A percentile compares a stretch with the other conserved stretches of the same genome.
Evolutionary conservation across 768 basidiomycete genomes (phyloP).

Genomic region (Auricularia auricula-judae): DNA sequence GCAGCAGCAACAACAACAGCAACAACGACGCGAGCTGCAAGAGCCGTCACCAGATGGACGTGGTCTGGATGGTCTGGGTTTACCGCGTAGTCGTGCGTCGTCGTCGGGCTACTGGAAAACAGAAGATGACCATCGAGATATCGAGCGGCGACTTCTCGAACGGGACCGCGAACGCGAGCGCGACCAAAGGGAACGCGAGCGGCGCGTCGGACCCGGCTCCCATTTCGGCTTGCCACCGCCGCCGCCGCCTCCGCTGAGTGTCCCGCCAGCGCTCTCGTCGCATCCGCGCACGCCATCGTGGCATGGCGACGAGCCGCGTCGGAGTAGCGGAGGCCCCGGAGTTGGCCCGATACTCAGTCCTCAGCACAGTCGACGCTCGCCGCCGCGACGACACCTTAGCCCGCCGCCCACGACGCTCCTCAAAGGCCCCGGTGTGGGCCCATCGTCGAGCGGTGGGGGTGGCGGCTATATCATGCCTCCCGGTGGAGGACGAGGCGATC

Average conservation of each 20-base stretch:
- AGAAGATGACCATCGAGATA: too few relatives aligned
- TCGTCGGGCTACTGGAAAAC: too few relatives aligned
- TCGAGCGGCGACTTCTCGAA: neutral
- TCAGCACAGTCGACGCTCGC: neutral
- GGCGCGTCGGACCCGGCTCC: neutral
- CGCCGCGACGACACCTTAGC: neutral
- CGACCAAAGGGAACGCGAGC: neutral
- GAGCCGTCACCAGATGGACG: too few relatives aligned
- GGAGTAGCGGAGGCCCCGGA: neutral
- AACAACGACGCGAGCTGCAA: too few relatives aligned
- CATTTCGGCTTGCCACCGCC: neutral
- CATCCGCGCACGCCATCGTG: neutral
- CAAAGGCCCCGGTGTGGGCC: neutral
- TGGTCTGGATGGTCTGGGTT: too few relatives aligned
- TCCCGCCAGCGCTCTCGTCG: neutral
- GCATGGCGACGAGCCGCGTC: neutral
- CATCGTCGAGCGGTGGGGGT: neutral
- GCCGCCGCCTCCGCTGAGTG: neutral
- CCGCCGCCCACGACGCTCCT: neutral
- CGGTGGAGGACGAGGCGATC: neutral
- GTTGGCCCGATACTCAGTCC: neutral
- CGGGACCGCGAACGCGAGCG: neutral
- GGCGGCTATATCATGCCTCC: neutral
- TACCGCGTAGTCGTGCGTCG: too few relatives aligned
- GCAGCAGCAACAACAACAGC: too few relatives aligned